phyloP scores from a whole-genome alignment of 73 alveolate species.

The Effrenium voratum region DNA sequence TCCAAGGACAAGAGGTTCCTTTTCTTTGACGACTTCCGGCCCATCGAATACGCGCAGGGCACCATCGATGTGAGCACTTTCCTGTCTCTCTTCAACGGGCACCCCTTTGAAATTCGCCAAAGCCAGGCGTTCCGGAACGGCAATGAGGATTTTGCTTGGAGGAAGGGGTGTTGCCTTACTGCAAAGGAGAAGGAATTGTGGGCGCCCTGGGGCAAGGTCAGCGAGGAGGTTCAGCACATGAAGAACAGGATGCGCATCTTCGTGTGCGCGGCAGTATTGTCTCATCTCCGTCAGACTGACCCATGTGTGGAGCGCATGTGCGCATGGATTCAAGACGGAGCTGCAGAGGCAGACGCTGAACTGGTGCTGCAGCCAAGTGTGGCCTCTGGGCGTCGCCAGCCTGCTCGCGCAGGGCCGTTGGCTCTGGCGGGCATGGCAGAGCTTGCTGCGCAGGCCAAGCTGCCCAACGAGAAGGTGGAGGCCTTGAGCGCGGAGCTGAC shows the following conservation, averaged over 20 bases:
- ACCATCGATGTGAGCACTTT: constrained; percentile 20
- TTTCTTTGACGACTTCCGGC: constrained; percentile 17
- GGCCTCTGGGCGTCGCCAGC: too few species aligned
- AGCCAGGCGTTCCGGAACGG: constrained; percentile 24
- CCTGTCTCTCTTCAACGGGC: constrained; percentile 35
- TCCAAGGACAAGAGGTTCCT: constrained; percentile 22
- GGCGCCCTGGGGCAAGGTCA: background rate
- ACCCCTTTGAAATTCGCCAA: constrained; percentile 16
- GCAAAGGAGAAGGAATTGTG: constrained; percentile 20
- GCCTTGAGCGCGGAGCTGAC: too few species aligned
- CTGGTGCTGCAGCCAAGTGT: too few species aligned
- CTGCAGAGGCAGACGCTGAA: background rate
- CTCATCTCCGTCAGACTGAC: background rate
- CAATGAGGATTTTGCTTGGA: constrained; percentile 21
- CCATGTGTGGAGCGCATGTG: background rate
- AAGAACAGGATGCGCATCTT: background rate
- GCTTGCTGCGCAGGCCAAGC: too few species aligned
- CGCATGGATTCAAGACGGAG: background rate
- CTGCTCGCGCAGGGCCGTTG: too few species aligned
- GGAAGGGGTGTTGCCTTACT: background rate
- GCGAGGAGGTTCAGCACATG: constrained; percentile 31
- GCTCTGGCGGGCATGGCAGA: too few species aligned
- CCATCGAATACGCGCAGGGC: constrained; percentile 16
- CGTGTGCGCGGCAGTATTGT: background rate
- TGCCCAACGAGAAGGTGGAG: too few species aligned